Conservation (phyloP, 2,329 filamentous ascomycete species). For the Nannizziopsis barbatae region DNA sequence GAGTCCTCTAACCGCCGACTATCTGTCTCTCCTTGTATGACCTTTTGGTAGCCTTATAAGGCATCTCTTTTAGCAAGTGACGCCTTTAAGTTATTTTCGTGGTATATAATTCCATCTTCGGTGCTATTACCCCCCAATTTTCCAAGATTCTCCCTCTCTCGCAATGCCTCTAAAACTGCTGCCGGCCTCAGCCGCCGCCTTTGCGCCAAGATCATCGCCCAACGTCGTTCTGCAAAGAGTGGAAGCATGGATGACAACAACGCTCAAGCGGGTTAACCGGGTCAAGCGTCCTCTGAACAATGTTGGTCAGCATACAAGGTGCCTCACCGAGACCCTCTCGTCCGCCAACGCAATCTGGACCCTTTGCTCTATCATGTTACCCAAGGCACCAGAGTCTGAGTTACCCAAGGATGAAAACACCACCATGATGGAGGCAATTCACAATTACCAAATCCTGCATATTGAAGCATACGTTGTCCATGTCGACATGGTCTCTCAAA, state of each 20-base stretch:
- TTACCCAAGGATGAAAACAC: conserved; percentile 64
- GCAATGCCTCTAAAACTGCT: conserved; percentile 84
- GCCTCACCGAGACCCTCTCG: conserved; percentile 87
- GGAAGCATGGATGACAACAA: conserved; percentile 93
- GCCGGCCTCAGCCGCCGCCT: conserved; percentile 89
- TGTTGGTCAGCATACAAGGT: conserved; percentile 87
- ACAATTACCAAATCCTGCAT: conserved; percentile 87
- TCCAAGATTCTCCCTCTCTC: conserved; percentile 23
- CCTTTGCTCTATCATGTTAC: conserved; percentile 80
- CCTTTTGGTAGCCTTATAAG: not conserved
- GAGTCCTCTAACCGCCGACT: not conserved
- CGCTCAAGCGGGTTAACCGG: conserved; percentile 90
- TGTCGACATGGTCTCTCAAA: conserved; percentile 95
- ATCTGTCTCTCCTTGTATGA: not conserved
- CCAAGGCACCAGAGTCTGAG: conserved; percentile 77
- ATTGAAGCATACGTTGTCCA: conserved; percentile 97
- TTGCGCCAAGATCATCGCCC: conserved; percentile 84
- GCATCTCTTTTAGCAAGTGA: not conserved
- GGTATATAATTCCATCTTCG: conserved; percentile 28
- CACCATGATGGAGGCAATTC: conserved; percentile 71
- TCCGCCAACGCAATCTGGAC: conserved; percentile 89
- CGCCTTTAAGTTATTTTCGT: conserved; percentile 24
- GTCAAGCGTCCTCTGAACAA: conserved; percentile 96
- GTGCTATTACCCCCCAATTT: conserved; percentile 41
- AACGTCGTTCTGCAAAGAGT: conserved; percentile 91